These are phyloP conservation scores for Malassezia equina DNA, from an alignment of 1,284 basidiomycete species.

Conservation along the genomic window DNA sequence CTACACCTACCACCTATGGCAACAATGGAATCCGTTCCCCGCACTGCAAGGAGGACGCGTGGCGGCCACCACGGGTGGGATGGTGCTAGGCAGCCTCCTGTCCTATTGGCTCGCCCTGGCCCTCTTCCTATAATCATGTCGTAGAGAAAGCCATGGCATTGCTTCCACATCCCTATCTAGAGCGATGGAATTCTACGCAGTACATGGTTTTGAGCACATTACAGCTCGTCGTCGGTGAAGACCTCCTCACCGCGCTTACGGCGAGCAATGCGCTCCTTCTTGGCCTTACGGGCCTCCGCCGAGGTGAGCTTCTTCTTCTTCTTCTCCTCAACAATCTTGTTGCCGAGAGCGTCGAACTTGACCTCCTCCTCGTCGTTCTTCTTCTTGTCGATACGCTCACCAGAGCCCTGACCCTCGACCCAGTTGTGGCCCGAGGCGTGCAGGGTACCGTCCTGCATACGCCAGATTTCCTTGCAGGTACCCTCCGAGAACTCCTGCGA, in stretches of 20 bases:
- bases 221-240: slow-evolving; percentile 31
- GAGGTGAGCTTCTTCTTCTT: slow-evolving; percentile 34
- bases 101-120: neutral
- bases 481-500: slow-evolving; percentile 44
- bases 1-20: neutral
- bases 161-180: neutral
- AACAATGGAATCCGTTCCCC: neutral
- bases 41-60: neutral
- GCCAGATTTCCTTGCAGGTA: slow-evolving; percentile 46
- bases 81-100: slow-evolving; percentile 2
- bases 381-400: slow-evolving; percentile 39
- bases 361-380: slow-evolving; percentile 39
- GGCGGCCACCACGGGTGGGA: slow-evolving; percentile 3
- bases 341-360: slow-evolving; percentile 38
- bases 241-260: slow-evolving; percentile 35
- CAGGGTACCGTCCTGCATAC: slow-evolving; percentile 39
- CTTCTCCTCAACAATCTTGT: slow-evolving; percentile 30
- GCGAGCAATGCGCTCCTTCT: slow-evolving; percentile 29
- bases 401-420: slow-evolving; percentile 70
- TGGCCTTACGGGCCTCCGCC: slow-evolving; percentile 28
- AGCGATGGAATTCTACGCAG: neutral
- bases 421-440: slow-evolving; percentile 58
- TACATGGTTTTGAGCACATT: slow-evolving; percentile 1
- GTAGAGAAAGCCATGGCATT: neutral
- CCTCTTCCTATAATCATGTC: neutral